Evolutionary conservation across 2,329 filamentous ascomycete species (phyloP).

Genomic region (Lachnellula occidentalis): DNA sequence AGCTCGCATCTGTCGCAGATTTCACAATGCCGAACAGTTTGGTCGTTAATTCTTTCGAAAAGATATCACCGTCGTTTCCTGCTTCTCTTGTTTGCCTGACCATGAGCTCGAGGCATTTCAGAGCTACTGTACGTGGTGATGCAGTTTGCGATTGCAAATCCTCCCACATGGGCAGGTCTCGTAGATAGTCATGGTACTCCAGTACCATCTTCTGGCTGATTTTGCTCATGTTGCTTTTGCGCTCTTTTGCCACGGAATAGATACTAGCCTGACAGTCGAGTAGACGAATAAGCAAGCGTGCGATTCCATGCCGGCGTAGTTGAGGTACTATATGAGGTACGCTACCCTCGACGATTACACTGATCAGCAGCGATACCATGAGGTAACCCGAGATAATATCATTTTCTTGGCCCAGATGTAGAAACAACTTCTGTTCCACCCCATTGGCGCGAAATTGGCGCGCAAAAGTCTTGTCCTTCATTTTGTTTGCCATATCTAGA

Average conservation of each 20-base stretch:
- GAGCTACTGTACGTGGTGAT: constrained; percentile 57
- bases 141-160: constrained; percentile 43
- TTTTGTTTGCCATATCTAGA: constrained; percentile 53
- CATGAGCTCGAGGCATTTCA: constrained; percentile 58
- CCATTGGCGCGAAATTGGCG: constrained; percentile 69
- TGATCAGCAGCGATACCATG: constrained; percentile 57
- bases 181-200: constrained; percentile 48
- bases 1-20: constrained; percentile 17
- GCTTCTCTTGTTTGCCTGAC: constrained; percentile 45
- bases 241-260: constrained; percentile 54
- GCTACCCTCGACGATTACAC: constrained; percentile 55
- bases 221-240: constrained; percentile 64
- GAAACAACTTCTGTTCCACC: constrained; percentile 63
- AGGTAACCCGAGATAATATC: constrained; percentile 60
- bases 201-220: constrained; percentile 52
- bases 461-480: constrained; percentile 57
- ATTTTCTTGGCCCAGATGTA: constrained; percentile 51
- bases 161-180: constrained; percentile 55
- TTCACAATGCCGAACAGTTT: constrained; percentile 42
- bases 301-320: constrained; percentile 49
- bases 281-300: constrained; percentile 50
- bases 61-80: constrained; percentile 43
- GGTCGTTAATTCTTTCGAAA: constrained; percentile 44
- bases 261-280: constrained; percentile 52
- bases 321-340: constrained; percentile 55